These are phyloP conservation scores for Trichoderma breve DNA, from an alignment of 2,329 filamentous ascomycete genomes.

Conservation along the genomic window DNA sequence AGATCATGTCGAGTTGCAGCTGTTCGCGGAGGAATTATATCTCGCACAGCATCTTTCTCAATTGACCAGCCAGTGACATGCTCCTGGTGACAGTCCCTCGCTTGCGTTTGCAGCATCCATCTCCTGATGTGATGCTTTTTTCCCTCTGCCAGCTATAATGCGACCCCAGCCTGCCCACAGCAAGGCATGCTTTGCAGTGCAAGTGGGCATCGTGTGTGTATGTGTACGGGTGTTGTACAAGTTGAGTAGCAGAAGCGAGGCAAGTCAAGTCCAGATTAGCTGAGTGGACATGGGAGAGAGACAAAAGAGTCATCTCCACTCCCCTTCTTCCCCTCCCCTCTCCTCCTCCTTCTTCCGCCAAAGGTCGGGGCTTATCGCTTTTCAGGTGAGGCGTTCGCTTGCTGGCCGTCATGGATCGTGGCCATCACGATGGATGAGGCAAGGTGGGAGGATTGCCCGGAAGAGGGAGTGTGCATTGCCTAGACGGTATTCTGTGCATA, in stretches of 20 bases:
- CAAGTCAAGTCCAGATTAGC: neutral
- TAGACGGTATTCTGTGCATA: conserved; percentile 12
- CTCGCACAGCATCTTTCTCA: neutral
- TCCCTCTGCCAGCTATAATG: neutral
- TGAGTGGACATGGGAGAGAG: neutral
- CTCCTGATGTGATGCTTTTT: neutral
- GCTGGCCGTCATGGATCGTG: conserved; percentile 16
- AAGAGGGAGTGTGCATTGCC: conserved; percentile 11
- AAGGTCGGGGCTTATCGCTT: conserved; percentile 16
- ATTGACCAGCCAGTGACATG: neutral
- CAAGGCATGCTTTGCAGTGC: conserved; percentile 10
- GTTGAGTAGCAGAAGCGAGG: neutral
- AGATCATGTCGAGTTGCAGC: neutral
- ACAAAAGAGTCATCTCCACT: neutral
- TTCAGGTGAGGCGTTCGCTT: conserved; percentile 20
- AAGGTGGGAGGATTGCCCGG: neutral
- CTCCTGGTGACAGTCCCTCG: neutral
- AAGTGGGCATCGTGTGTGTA: neutral
- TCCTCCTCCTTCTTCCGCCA: neutral
- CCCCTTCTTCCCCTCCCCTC: neutral
- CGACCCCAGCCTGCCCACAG: conserved; percentile 2
- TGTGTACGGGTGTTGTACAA: neutral
- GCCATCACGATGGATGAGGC: conserved; percentile 1
- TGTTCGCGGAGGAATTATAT: neutral
- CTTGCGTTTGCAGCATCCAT: neutral